Base-by-base conservation (phyloP, 768 basidiomycete species). In the Mycena sanguinolenta region DNA sequence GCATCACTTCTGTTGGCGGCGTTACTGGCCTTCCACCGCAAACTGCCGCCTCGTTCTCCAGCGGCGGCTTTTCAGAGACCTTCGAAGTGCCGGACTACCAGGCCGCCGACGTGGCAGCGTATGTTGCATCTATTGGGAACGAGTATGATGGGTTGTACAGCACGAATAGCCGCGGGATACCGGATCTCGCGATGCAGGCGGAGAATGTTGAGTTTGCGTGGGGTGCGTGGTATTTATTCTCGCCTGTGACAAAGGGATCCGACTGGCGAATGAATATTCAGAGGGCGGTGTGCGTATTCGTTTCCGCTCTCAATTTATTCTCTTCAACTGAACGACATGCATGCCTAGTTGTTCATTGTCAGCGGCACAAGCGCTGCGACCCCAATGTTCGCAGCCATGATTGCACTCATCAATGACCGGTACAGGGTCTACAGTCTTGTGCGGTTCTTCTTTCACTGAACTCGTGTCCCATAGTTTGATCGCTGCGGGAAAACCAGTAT, bases 321-420 rank as follows among this genome's bases (percentile, higher is more conserved):
- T 34, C 13, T 38, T 39, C 14, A 38, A 23, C 27, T 23, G 34
- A 38, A n/a, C n/a, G 57, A 30, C 32, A 14, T n/a, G n/a, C n/a
- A n/a, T n/a, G n/a, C n/a, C n/a, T n/a, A 57, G 32, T 30, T 30
- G 19, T 21, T 2, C 19, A 57, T 67, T 7, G 75, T 82, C 36
- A 76, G 62, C 2, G 88, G 88, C 46, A 88, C 87, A 6, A 86
- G 85, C 21, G 81, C 81, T 5, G 23, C 85, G 0, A 55, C 81
- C 14, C 87, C 87, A 0, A 81, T 84, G 1, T 84, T 89, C 63
- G 81, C 85, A 0, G 79, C 79, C 52, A 76, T 87, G 58, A 74
- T 87, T n/a, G 75, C 84, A 4, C 80, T 87, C 72, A 72, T 87
- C 46, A 85, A 87, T 50, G 84, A 86, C 38, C 83, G 80, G 0